A percentile compares a stretch with the other conserved stretches of the same genome.
These are phyloP conservation scores for Nigrospora sphaerica DNA, from an alignment of 2,329 filamentous ascomycete species.

Conservation along the genomic window DNA sequence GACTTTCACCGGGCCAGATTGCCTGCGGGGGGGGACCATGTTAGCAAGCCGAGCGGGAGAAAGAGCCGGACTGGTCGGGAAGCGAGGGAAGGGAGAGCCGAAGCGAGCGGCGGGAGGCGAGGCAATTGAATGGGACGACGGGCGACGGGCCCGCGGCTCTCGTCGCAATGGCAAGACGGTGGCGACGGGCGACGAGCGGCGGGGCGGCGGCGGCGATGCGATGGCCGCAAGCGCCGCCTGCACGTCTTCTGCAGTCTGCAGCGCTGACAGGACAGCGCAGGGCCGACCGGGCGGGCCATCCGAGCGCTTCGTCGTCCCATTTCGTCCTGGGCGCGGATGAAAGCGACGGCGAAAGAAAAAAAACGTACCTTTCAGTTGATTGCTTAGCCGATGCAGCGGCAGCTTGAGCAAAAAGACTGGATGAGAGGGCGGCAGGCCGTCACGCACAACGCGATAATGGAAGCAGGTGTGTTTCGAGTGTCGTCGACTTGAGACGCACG, in stretches of 20 bases:
- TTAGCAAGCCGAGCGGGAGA: background rate
- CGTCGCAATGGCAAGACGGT: no score
- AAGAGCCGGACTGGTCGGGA: background rate
- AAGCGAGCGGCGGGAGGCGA: no score
- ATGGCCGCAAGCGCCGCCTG: no score
- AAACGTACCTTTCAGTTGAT: no score
- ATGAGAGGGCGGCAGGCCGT: constrained; percentile 8
- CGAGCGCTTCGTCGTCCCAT: no score
- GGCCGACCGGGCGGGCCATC: no score
- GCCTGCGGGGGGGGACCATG: constrained; percentile 4
- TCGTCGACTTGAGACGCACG: constrained; percentile 14
- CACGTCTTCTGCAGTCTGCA: no score
- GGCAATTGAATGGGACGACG: no score
- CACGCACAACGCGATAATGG: constrained; percentile 3
- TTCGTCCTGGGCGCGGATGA: no score
- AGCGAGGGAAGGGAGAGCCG: background rate
- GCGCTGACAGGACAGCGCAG: no score
- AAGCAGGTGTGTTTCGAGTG: constrained; percentile 16
- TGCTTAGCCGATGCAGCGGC: background rate
- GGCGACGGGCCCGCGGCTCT: no score
- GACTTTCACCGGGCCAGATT: constrained; percentile 3
- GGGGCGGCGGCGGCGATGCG: background rate
- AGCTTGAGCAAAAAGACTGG: constrained; percentile 10
- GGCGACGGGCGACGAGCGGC: background rate
- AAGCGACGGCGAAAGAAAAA: no score